Evolutionary conservation across 1,284 basidiomycete genomes (phyloP), one percentile per base, ranked within the genome.

Genomic region (Trametes versicolor): DNA sequence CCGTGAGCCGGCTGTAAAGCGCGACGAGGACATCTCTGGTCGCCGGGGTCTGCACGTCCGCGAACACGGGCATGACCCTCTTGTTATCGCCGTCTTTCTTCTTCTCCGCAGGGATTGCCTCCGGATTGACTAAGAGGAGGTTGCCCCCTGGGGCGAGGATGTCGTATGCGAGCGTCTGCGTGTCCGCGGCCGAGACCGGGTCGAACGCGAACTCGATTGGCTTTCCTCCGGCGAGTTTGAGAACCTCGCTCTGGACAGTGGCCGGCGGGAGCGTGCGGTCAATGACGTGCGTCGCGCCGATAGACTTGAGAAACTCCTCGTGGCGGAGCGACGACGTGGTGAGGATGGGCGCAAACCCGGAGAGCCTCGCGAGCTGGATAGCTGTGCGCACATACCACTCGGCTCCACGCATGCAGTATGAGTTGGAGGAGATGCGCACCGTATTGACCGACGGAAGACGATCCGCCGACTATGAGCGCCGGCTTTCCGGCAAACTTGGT

Each of bases 261-360:
- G 63, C 63, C 12, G 65, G 62, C n/a, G 70, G 57, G 5, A 64
- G 68, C 19, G 62, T 61, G 52, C 77, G 76, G 62, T 78, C 75
- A 67, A 81, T 70, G 47, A 77, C 72, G 37, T 78, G 78, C 12
- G 77, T 77, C 4, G 80, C 81, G 9, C 81, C 80, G 45, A 78
- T 71, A 0, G 71, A 68, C 61, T 76, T 76, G 67, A 79, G 70
- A 47, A 74, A 72, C 3, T 59, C 73, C 17, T 69, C 70, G 68
- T 81, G 78, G 56, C 72, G 71, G 8, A 70, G 66, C 5, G 79
- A 80, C 4, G 78, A 74, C 7, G 79, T 80, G 10, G 76, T 76
- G 4, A 73, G 76, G 10, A 76, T 76, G 4, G 74, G 76, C 27
- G 63, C 60, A 72, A 79, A 79, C 4, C 79, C 79, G 1, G 75